Evolutionary conservation across 371 early-diverging fungal species (phyloP).

Genomic region (Vairimorpha apis): DNA sequence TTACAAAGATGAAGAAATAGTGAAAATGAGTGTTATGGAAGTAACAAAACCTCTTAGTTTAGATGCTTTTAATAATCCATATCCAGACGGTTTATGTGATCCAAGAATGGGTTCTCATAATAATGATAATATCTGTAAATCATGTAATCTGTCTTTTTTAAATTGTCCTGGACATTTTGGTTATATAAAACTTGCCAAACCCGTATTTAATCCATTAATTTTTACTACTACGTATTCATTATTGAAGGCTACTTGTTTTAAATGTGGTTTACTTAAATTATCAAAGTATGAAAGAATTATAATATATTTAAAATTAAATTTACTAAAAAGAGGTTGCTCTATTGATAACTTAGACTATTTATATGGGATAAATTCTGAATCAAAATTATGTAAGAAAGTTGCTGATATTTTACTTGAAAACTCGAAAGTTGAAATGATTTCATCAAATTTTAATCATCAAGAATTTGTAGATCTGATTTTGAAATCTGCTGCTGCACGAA

Average conservation of each 20-base stretch:
- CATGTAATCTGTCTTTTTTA: slow-evolving; percentile 51
- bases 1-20: slow-evolving; percentile 79
- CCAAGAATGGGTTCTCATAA: slow-evolving; percentile 83
- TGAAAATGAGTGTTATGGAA: slow-evolving; percentile 80
- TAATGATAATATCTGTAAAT: slow-evolving; percentile 65
- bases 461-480: slow-evolving; percentile 32
- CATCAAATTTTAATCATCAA: background rate
- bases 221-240: slow-evolving; percentile 76
- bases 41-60: slow-evolving; percentile 78
- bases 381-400: slow-evolving; percentile 20
- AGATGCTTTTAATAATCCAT: slow-evolving; percentile 82
- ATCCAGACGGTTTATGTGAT: slow-evolving; percentile 85
- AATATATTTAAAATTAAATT: slow-evolving; percentile 30
- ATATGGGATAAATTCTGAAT: slow-evolving; percentile 3
- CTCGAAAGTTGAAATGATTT: background rate
- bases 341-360: slow-evolving; percentile 22
- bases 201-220: slow-evolving; percentile 72
- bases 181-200: slow-evolving; percentile 51
- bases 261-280: slow-evolving; percentile 78
- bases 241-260: slow-evolving; percentile 75
- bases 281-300: slow-evolving; percentile 54
- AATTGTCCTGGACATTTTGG: slow-evolving; percentile 65
- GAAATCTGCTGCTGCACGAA: background rate
- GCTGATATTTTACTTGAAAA: slow-evolving; percentile 6
- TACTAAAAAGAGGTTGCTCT: slow-evolving; percentile 28